Evolutionary conservation across 345 rosid genomes (phyloP), one percentile per base, ranked within the genome.

Genomic region (Acer negundo): DNA sequence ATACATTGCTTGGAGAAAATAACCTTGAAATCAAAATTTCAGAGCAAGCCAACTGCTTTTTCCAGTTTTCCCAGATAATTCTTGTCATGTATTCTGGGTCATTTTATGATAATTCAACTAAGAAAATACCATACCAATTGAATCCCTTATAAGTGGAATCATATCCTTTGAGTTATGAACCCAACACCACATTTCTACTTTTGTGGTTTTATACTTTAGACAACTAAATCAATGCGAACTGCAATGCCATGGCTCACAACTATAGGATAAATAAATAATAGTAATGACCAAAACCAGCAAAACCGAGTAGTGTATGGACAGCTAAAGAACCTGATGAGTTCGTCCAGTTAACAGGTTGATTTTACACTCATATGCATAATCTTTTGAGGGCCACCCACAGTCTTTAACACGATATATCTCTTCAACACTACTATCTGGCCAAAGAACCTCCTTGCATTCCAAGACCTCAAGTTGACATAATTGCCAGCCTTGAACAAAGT

Each of bases 271-370:
- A 62, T 16, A 28, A 23, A 44, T 5, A 62, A 44, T 23, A 40
- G 68, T 11, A 66, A 51, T 15, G 20, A 19, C 44, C 51, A 28
- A 44, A 53, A 67, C 58, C 47, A 38, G 61, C 8, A 31, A 73
- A 61, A 64, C 8, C 22, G 12, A 62, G 70, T 20, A 76, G 22
- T 59, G 53, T 47, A 70, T 55, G n/a, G 67, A 67, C 17, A 63
- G 73, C 55, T 13, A 22, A 79, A 65, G 71, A 58, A 93, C 97
- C 97, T 95, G 98, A 84, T 93, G 98, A 73, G 98, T 95, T n/a
- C 88, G 89, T 40, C 98, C 98, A 78, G 98, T 95, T 83, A 95
- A 42, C 70, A 95, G 97, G 84, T 92, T 95, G 77, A 95, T 90
- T 84, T 84, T 91, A 79, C 94, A 92, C 87, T 93, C 98, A 16